Evolutionary conservation across 1,284 basidiomycete species (phyloP).

Genomic region (Coniferiporia sulphurascens): DNA sequence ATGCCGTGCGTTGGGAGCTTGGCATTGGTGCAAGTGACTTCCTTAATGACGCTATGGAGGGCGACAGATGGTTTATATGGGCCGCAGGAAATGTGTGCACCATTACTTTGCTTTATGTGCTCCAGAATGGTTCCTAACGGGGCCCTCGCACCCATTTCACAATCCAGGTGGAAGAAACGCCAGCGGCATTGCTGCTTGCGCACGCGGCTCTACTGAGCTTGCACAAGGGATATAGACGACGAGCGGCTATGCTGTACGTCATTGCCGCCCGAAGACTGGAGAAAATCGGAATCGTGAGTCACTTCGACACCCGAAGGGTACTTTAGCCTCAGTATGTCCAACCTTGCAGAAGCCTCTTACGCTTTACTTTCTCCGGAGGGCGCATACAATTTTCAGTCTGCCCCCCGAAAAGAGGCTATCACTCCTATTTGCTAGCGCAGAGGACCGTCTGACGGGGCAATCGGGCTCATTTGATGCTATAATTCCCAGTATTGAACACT

Average conservation of each 20-base stretch:
- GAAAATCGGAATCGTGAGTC: constrained; percentile 72
- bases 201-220: constrained; percentile 69
- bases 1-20: constrained; percentile 70
- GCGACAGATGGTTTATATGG: constrained; percentile 77
- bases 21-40: constrained; percentile 58
- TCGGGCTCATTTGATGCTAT: constrained; percentile 54
- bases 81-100: constrained; percentile 67
- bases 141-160: constrained; percentile 21
- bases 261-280: constrained; percentile 69
- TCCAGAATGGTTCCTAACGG: constrained; percentile 10
- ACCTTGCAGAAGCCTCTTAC: constrained; percentile 68
- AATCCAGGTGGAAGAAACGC: constrained; percentile 70
- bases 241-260: constrained; percentile 72
- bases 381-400: constrained; percentile 53
- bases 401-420: constrained; percentile 55
- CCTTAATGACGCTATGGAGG: constrained; percentile 50
- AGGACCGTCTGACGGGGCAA: constrained; percentile 40
- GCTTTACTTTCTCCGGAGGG: constrained; percentile 68
- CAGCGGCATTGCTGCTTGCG: constrained; percentile 67
- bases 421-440: constrained; percentile 73
- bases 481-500: constrained; percentile 69
- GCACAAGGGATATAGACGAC: constrained; percentile 48
- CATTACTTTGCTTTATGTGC: not conserved
- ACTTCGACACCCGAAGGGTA: not conserved
- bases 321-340: not conserved